phyloP scores from a whole-genome alignment of 495 filamentous ascomycete species.

The Penicillium chermesinum region DNA sequence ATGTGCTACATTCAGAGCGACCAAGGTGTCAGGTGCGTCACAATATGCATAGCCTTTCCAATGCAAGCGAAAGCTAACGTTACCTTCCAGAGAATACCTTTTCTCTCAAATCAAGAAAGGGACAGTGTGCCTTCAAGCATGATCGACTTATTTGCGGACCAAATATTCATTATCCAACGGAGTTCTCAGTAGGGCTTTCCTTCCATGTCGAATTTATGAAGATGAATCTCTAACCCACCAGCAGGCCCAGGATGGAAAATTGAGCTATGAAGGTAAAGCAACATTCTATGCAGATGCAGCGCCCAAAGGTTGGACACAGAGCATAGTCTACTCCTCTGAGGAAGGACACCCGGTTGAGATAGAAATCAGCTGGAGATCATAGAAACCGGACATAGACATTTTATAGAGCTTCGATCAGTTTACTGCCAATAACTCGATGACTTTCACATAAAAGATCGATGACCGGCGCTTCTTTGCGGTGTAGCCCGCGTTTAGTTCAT shows the following conservation, averaged over 20 bases:
- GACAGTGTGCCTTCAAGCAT: constrained; percentile 48
- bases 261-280: constrained; percentile 45
- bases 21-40: constrained; percentile 40
- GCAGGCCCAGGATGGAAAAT: not conserved
- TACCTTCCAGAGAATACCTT: constrained; percentile 44
- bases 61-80: no score
- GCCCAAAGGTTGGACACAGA: constrained; percentile 46
- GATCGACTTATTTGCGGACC: constrained; percentile 17
- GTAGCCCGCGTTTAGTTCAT: no score
- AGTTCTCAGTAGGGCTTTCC: not conserved
- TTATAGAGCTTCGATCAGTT: no score
- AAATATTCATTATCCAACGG: not conserved
- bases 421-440: no score
- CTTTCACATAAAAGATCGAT: no score
- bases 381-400: not conserved
- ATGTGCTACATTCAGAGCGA: constrained; percentile 62
- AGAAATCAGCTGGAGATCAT: constrained; percentile 30
- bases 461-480: no score
- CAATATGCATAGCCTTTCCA: no score
- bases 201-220: no score
- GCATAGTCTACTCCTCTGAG: constrained; percentile 32
- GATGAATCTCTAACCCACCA: no score
- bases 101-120: constrained; percentile 56
- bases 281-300: constrained; percentile 55
- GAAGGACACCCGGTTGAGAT: constrained; percentile 36